Percentiles rank a stretch among this genome's conserved stretches.
Conservation (phyloP, 2,329 filamentous ascomycete species). For the Elsinoe perseae region DNA sequence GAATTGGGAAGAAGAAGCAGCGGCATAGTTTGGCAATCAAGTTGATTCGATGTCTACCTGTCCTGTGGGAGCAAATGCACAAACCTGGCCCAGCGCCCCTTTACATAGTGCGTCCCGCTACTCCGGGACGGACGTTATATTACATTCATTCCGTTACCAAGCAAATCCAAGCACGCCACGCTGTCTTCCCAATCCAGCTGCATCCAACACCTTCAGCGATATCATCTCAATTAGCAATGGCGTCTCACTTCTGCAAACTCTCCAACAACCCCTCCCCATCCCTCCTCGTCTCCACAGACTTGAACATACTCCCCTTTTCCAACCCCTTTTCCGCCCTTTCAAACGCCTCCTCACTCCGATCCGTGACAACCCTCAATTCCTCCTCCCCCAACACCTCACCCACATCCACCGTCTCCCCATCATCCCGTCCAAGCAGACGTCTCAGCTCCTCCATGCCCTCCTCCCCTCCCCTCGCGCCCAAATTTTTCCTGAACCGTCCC, state of each 20-base stretch:
- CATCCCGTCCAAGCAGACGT: constrained; percentile 49
- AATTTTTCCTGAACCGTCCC: constrained; percentile 60
- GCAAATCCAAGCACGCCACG: not conserved
- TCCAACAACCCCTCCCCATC: constrained; percentile 41
- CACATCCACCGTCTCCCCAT: constrained; percentile 57
- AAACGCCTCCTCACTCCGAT: constrained; percentile 62
- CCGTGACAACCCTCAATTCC: constrained; percentile 71
- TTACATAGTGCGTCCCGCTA: too few relatives aligned
- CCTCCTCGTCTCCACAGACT: constrained; percentile 64
- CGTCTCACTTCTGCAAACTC: constrained; percentile 35
- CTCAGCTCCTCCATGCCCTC: constrained; percentile 43
- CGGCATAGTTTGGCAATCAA: too few relatives aligned
- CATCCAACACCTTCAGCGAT: not conserved
- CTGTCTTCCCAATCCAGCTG: not conserved
- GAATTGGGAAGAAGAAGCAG: too few relatives aligned
- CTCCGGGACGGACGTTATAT: not conserved
- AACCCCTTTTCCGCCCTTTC: constrained; percentile 68
- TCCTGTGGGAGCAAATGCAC: too few relatives aligned
- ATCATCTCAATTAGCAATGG: not conserved
- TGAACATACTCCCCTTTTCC: constrained; percentile 52
- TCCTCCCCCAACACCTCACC: constrained; percentile 60
- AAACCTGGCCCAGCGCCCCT: too few relatives aligned
- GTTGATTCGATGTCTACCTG: too few relatives aligned
- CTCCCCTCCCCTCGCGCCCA: constrained; percentile 42
- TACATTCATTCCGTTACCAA: not conserved